A percentile compares a stretch with the other conserved stretches of the same genome.
Evolutionary conservation across 441 rosid genomes (phyloP).

Genomic region (Euphorbia celastroides): DNA sequence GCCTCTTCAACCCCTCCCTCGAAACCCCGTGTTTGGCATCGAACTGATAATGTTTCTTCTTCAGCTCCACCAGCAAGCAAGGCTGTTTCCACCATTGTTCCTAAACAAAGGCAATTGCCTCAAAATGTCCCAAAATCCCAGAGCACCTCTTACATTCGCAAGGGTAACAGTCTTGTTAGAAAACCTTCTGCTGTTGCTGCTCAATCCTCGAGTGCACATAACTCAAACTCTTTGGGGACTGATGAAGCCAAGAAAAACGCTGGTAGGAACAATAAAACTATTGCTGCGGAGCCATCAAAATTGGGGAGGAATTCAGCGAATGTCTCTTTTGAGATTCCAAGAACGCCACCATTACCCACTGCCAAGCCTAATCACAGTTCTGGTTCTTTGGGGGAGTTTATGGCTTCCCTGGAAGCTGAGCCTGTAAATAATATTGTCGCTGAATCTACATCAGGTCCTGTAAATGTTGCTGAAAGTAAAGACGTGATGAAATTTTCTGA

Average conservation of each 20-base stretch:
- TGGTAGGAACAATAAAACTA: constrained; percentile 27
- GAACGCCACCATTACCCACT: constrained; percentile 36
- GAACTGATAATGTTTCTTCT: constrained; percentile 36
- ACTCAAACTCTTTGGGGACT: constrained; percentile 29
- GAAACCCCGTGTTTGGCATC: constrained; percentile 70
- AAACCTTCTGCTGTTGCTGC: constrained; percentile 42
- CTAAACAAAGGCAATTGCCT: constrained; percentile 38
- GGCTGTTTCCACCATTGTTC: constrained; percentile 31
- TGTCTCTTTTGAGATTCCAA: constrained; percentile 41
- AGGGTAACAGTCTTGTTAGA: constrained; percentile 94
- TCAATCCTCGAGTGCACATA: constrained; percentile 34
- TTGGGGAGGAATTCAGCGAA: constrained; percentile 22
- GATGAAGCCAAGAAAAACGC: constrained; percentile 35
- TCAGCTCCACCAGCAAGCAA: constrained; percentile 34
- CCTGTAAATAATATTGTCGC: constrained; percentile 28
- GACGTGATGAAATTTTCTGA: constrained; percentile 32
- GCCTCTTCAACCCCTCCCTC: constrained; percentile 34
- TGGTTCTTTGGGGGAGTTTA: constrained; percentile 32
- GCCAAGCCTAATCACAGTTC: constrained; percentile 26
- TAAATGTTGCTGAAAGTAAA: constrained; percentile 32
- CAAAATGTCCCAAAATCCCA: constrained; percentile 29
- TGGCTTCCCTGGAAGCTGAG: constrained; percentile 37
- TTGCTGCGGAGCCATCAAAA: constrained; percentile 24
- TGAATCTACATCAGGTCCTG: constrained; percentile 34
- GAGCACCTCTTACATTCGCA: constrained; percentile 65